These are phyloP conservation scores for Aspergillus carlsbadensis DNA, from an alignment of 495 filamentous ascomycete species.

Conservation along the genomic window DNA sequence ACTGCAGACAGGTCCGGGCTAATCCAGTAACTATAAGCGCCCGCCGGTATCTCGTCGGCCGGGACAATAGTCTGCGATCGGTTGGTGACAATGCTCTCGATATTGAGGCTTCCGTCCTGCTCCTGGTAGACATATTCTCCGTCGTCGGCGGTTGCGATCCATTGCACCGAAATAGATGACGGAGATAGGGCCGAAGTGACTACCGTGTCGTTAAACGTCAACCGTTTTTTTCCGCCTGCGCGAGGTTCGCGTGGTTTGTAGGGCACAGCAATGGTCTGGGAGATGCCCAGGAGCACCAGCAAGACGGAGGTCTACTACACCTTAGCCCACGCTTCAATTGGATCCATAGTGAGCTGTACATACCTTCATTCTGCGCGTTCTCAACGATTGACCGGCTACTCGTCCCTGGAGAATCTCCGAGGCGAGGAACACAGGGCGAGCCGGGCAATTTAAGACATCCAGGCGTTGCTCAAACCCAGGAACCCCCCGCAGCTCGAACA, in stretches of 20 bases:
- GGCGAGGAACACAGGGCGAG: background rate
- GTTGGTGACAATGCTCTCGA: conserved; percentile 24
- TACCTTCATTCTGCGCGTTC: conserved; percentile 6
- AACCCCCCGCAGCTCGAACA: background rate
- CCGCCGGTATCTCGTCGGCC: conserved; percentile 11
- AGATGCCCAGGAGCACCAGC: background rate
- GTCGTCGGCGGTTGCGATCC: conserved; percentile 18
- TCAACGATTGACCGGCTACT: background rate
- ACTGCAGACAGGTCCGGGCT: conserved; percentile 21
- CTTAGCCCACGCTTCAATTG: background rate
- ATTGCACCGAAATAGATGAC: conserved; percentile 16
- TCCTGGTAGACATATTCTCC: conserved; percentile 20
- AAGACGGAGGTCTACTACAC: background rate
- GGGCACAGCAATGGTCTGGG: conserved; percentile 10
- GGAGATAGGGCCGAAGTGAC: conserved; percentile 11
- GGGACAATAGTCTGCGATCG: conserved; percentile 17
- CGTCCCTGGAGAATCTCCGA: background rate
- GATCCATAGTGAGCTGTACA: background rate
- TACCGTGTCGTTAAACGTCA: conserved; percentile 23
- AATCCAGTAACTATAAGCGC: conserved; percentile 16
- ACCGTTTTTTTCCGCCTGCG: conserved; percentile 9
- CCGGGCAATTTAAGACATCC: background rate
- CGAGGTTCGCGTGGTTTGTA: conserved; percentile 12
- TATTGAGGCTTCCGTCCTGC: conserved; percentile 15
- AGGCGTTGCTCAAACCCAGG: too few species aligned